Conservation (phyloP, 371 early-diverging fungal species). For the Syncephalastrum monosporum region DNA sequence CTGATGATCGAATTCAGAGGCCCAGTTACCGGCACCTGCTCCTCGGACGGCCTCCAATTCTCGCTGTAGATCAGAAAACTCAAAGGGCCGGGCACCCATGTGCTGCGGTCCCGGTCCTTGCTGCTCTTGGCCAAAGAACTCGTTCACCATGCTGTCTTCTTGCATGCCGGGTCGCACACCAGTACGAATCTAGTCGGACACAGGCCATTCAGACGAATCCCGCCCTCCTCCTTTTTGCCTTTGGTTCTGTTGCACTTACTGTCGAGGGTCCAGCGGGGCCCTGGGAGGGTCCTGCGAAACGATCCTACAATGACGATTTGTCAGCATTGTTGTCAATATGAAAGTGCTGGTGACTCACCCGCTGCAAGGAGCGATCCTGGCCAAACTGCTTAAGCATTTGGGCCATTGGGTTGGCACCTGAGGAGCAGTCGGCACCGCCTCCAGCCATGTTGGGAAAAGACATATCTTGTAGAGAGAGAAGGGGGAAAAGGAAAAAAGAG, state of each 20-base stretch:
- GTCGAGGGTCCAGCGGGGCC: conserved; percentile 32
- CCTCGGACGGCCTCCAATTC: conserved; percentile 54
- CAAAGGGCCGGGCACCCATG: conserved; percentile 35
- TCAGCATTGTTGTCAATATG: conserved; percentile 1
- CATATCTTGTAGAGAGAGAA: conserved; percentile 14
- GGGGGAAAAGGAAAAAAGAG: neutral
- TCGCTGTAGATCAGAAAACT: conserved; percentile 52
- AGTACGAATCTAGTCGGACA: conserved; percentile 16
- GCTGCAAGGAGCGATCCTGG: conserved; percentile 51
- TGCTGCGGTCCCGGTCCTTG: conserved; percentile 10
- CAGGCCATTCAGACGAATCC: conserved; percentile 7
- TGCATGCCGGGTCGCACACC: conserved; percentile 24
- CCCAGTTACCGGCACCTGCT: conserved; percentile 46
- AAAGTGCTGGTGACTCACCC: conserved; percentile 26
- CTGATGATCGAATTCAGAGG: conserved; percentile 51
- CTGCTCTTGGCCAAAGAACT: conserved; percentile 60
- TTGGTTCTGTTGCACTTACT: conserved; percentile 14
- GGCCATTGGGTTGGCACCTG: conserved; percentile 56
- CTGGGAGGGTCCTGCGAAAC: conserved; percentile 34
- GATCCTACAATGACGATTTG: conserved; percentile 28
- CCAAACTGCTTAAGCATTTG: conserved; percentile 61
- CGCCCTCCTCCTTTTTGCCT: neutral
- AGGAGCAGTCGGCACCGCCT: conserved; percentile 53
- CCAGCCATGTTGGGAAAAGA: conserved; percentile 38
- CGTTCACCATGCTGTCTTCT: conserved; percentile 48